These are phyloP conservation scores for Mortierella sp. DNA, from an alignment of 371 early-diverging fungal species.

Conservation along the genomic window DNA sequence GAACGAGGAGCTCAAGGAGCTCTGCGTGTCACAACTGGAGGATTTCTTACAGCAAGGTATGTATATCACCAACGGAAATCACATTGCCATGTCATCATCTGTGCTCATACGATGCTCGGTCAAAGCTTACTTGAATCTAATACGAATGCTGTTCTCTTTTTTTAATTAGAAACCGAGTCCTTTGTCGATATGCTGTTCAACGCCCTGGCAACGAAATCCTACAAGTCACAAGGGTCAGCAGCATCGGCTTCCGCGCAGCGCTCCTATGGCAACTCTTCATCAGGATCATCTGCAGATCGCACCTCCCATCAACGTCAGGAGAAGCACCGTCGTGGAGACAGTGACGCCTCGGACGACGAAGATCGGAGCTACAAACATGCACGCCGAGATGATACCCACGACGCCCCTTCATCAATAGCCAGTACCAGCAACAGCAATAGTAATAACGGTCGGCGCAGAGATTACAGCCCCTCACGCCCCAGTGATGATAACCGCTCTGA, in stretches of 20 bases:
- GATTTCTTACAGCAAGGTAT: conserved; percentile 76
- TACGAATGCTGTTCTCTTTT: background rate
- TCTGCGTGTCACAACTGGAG: conserved; percentile 63
- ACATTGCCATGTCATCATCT: background rate
- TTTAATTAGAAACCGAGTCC: conserved; percentile 70
- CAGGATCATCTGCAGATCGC: conserved; percentile 53
- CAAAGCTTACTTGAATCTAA: background rate
- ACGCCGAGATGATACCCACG: conserved; percentile 66
- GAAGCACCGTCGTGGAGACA: conserved; percentile 59
- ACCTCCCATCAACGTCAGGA: conserved; percentile 16
- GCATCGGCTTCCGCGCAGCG: conserved; percentile 8
- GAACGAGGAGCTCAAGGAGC: conserved; percentile 53
- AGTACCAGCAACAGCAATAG: background rate
- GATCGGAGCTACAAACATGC: conserved; percentile 84
- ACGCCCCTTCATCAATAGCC: conserved; percentile 4
- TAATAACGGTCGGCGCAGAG: conserved; percentile 33
- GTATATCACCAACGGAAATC: background rate
- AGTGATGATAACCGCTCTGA: conserved; percentile 40
- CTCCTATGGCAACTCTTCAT: conserved; percentile 24
- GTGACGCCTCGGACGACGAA: conserved; percentile 75
- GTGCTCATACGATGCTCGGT: background rate
- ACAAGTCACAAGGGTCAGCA: conserved; percentile 14
- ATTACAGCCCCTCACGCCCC: conserved; percentile 52
- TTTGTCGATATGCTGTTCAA: conserved; percentile 79
- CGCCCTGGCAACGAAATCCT: conserved; percentile 60